These are phyloP conservation scores for Ophiobolus disseminans DNA, from an alignment of 2,329 filamentous ascomycete genomes.

Conservation along the genomic window DNA sequence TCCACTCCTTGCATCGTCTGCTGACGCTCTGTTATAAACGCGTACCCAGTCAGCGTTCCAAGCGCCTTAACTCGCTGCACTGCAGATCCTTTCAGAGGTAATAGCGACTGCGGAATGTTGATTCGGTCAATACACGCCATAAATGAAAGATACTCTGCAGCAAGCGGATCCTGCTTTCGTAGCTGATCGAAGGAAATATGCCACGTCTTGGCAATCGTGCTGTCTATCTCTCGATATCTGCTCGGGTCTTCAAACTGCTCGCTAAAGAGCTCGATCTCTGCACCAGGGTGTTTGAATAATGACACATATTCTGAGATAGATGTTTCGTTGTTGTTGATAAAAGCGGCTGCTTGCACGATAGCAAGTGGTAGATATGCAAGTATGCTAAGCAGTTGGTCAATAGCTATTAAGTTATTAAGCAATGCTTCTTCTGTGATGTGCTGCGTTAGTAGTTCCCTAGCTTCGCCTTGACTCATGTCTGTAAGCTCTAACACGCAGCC, in stretches of 20 bases:
- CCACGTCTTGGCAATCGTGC: constrained; percentile 48
- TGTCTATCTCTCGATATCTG: constrained; percentile 38
- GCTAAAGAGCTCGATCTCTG: constrained; percentile 38
- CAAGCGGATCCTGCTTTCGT: constrained; percentile 34
- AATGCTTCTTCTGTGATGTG: constrained; percentile 15
- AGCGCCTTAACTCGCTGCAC: constrained; percentile 38
- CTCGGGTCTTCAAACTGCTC: constrained; percentile 41
- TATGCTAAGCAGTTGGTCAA: constrained; percentile 37
- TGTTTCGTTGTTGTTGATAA: constrained; percentile 29
- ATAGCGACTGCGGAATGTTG: constrained; percentile 44
- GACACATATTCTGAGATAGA: constrained; percentile 18
- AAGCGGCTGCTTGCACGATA: constrained; percentile 20
- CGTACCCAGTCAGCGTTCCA: constrained; percentile 43
- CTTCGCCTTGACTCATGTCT: constrained; percentile 25
- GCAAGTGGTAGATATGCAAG: constrained; percentile 24
- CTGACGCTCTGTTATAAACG: constrained; percentile 34
- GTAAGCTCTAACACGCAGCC: constrained; percentile 28
- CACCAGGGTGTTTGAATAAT: constrained; percentile 29
- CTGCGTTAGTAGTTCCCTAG: constrained; percentile 16
- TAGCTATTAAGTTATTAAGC: constrained; percentile 13
- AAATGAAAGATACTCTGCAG: constrained; percentile 44
- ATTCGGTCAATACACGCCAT: too few relatives aligned
- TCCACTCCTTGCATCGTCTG: constrained; percentile 1
- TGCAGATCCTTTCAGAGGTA: constrained; percentile 29
- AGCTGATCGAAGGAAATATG: constrained; percentile 50